A percentile compares a stretch with the other conserved stretches of the same genome.
These are phyloP conservation scores for Myochromella boudieri DNA, from an alignment of 768 basidiomycete genomes.

Conservation along the genomic window DNA sequence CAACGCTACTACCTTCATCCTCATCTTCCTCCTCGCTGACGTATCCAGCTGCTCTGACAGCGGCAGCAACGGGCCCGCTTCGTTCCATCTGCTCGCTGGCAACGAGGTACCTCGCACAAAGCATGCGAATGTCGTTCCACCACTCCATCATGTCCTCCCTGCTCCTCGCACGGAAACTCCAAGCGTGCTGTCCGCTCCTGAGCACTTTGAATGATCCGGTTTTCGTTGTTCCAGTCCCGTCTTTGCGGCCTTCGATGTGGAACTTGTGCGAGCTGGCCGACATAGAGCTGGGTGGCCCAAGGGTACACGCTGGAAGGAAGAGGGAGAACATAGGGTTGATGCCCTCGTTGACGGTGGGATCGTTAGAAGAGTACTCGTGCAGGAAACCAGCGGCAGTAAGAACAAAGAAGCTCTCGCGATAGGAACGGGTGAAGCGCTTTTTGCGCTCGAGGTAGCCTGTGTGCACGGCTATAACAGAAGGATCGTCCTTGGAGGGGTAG, in stretches of 20 bases:
- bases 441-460: conserved; percentile 91
- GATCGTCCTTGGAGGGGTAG: conserved; percentile 92
- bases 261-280: conserved; percentile 87
- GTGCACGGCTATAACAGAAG: conserved; percentile 82
- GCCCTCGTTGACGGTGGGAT: conserved; percentile 54
- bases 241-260: conserved; percentile 91
- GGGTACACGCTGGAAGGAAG: conserved; percentile 93
- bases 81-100: conserved; percentile 93
- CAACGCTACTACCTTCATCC: conserved; percentile 66
- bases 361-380: conserved; percentile 84
- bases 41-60: conserved; percentile 88
- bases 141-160: conserved; percentile 99
- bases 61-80: conserved; percentile 88
- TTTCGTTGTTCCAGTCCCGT: conserved; percentile 70
- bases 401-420: conserved; percentile 85
- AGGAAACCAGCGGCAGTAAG: conserved; percentile 96
- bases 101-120: conserved; percentile 91
- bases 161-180: conserved; percentile 86
- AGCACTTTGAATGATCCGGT: conserved; percentile 50
- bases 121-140: conserved; percentile 98
- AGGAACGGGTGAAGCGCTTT: conserved; percentile 88
- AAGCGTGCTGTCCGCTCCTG: conserved; percentile 47
- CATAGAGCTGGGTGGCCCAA: conserved; percentile 81
- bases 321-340: conserved; percentile 74
- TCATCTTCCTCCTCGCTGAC: conserved; percentile 73